Base-by-base conservation (phyloP, 371 early-diverging fungal species). In the Saksenaea oblongispora region DNA sequence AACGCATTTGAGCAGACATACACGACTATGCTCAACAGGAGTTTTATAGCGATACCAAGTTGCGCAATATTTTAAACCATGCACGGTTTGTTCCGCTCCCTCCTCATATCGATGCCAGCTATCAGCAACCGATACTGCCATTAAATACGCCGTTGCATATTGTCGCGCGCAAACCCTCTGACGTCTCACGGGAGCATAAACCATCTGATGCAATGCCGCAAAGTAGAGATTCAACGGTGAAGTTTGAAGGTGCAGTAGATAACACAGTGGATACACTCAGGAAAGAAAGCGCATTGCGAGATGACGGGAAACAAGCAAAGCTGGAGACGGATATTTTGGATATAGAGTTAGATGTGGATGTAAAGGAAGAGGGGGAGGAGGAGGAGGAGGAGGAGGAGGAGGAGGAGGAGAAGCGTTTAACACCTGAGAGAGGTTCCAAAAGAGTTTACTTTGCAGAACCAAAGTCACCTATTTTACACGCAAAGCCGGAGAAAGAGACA, bases 51-150 rank as follows among this genome's bases (percentile, higher is more conserved):
- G 74, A 74, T 51, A 63, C 61, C 3, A 70, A 63, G 17, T 34
- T 74, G 44, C 57, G 54, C 27, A 57, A 67, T 51, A 70, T 67
- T 10, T 26, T 74, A 47, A 74, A 74, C 34, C 74, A 74, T 56
- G 74, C 70, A 5, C 24, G 41, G 13, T 74, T 74, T 54, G 74
- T 70, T 15, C 70, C 67, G 1, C 41, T 64, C 15, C 65, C 65
- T 14, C 28, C 31, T 11, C 62, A 61, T 41, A 54, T 64, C 15
- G 10, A n/a, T 22, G 5, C n/a, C 22, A 22, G 8, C 27, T 22
- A 26, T 22, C 3, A 10, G 9, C 51, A 47, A 22, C 24, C 24
- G 10, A 47, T 47, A 18, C 51, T 7, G 11, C 22, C n/a, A 22
- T 5, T 47, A 0, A 22, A 47, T 10, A 22, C 22, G 1, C 18